Conservation (phyloP, 2,329 filamentous ascomycete genomes). For the Pseudopyricularia javanii region DNA sequence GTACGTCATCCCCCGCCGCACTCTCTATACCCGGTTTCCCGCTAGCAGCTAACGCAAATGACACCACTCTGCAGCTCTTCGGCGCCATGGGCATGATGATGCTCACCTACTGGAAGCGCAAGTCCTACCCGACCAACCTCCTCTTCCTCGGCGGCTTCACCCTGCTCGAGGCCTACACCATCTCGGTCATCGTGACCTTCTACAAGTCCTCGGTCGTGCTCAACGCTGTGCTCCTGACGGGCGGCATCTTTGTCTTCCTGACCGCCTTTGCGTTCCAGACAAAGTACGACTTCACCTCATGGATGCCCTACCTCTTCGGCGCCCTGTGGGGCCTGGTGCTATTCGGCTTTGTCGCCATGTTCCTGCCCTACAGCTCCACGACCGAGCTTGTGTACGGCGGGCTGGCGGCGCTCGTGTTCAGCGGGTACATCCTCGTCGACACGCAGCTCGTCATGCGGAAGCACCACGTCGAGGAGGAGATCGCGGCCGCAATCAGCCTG, state of each 20-base stretch:
- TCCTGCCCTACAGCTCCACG: conserved; percentile 75
- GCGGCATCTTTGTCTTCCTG: conserved; percentile 67
- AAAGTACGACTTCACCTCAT: conserved; percentile 95
- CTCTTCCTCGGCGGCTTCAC: conserved; percentile 88
- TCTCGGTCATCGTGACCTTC: conserved; percentile 86
- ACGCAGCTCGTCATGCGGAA: conserved; percentile 92
- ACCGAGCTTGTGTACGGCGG: conserved; percentile 79
- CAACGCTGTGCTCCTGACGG: conserved; percentile 80
- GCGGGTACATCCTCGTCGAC: conserved; percentile 88
- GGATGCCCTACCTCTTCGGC: conserved; percentile 92
- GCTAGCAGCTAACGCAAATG: conserved; percentile 1
- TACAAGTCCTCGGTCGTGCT: conserved; percentile 77
- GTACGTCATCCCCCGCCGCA: neutral
- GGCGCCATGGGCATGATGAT: conserved; percentile 75
- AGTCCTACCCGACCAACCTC: conserved; percentile 89
- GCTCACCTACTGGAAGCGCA: conserved; percentile 89
- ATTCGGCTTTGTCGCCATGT: conserved; percentile 84
- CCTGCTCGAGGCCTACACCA: conserved; percentile 80
- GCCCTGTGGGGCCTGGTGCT: conserved; percentile 80
- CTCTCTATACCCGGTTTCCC: neutral
- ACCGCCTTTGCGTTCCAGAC: conserved; percentile 90
- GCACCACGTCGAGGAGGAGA: conserved; percentile 97
- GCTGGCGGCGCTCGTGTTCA: conserved; percentile 76
- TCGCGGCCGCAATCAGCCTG: conserved; percentile 84
- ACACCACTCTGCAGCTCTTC: conserved; percentile 45